Evolutionary conservation across 164 flowering plant genomes (phyloP).

Genomic region (Cinnamomum micranthum): DNA sequence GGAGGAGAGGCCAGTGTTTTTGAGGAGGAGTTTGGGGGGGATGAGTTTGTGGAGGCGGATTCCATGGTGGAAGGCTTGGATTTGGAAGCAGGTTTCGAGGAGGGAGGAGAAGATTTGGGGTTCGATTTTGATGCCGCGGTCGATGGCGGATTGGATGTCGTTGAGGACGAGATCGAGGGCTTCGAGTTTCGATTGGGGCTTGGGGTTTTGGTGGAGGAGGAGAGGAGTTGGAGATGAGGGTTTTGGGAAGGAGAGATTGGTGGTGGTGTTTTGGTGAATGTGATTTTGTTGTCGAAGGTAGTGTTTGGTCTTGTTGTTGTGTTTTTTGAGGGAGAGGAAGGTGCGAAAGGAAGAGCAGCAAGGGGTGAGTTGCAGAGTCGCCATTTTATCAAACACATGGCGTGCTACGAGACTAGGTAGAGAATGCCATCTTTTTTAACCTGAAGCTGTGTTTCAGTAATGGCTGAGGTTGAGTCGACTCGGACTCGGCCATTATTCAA

Average conservation of each 20-base stretch:
- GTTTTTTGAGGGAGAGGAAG: slow-evolving; percentile 16
- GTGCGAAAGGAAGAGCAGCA: background rate
- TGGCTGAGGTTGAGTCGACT: too few relatives aligned
- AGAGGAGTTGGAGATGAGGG: slow-evolving; percentile 50
- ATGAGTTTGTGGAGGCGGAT: slow-evolving; percentile 53
- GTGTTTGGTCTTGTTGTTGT: slow-evolving; percentile 7
- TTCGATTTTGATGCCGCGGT: slow-evolving; percentile 49
- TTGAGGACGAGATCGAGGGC: slow-evolving; percentile 53
- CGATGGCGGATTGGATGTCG: slow-evolving; percentile 47
- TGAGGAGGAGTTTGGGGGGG: slow-evolving; percentile 47
- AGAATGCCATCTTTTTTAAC: too few relatives aligned
- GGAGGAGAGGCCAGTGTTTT: slow-evolving; percentile 48
- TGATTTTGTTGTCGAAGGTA: slow-evolving; percentile 10
- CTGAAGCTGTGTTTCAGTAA: too few relatives aligned
- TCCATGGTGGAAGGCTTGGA: slow-evolving; percentile 49
- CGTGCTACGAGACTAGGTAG: too few relatives aligned
- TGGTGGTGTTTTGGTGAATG: background rate
- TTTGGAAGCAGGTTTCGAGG: slow-evolving; percentile 62
- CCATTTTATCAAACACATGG: slow-evolving; percentile 2
- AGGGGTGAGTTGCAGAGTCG: background rate
- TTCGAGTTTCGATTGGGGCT: slow-evolving; percentile 45
- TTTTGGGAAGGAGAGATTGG: slow-evolving; percentile 18
- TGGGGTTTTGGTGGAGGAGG: slow-evolving; percentile 35
- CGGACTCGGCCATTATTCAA: too few relatives aligned
- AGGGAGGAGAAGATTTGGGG: slow-evolving; percentile 56